phyloP scores from a whole-genome alignment of 495 filamentous ascomycete species.

The Rhypophila decipiens region DNA sequence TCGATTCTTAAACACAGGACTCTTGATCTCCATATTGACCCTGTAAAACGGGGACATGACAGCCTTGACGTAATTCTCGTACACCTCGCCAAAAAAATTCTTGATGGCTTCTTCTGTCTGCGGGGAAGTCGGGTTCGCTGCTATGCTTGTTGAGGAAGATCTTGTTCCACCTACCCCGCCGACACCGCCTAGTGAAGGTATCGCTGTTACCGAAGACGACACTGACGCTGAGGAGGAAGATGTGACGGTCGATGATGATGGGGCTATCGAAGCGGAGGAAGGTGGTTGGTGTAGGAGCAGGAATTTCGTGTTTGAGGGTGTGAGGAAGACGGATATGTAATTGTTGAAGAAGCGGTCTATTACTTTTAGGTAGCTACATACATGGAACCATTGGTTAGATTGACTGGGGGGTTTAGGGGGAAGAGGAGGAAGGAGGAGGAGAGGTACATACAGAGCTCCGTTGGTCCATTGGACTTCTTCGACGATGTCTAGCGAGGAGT shows the following conservation, averaged over 20 bases:
- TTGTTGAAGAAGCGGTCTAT: conserved; percentile 90
- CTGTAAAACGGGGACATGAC: conserved; percentile 94
- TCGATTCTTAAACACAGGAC: conserved; percentile 72
- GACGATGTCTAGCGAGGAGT: conserved; percentile 85
- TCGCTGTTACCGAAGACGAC: too few relatives aligned
- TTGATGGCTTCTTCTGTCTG: conserved; percentile 92
- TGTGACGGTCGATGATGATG: too few relatives aligned
- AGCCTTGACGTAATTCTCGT: conserved; percentile 93
- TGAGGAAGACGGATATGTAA: conserved; percentile 88
- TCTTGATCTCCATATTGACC: conserved; percentile 73
- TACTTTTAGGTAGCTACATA: conserved; percentile 80
- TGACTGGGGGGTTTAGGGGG: not conserved
- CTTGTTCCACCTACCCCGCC: too few relatives aligned
- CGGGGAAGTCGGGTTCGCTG: conserved; percentile 73
- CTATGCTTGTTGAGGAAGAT: too few relatives aligned
- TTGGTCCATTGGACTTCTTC: conserved; percentile 91
- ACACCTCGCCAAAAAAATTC: conserved; percentile 89
- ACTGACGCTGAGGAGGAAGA: too few relatives aligned
- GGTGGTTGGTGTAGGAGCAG: conserved; percentile 79
- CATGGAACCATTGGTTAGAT: not conserved
- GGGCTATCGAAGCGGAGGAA: conserved; percentile 19
- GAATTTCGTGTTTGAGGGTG: conserved; percentile 75
- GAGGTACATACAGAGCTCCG: conserved; percentile 59
- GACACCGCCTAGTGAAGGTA: too few relatives aligned
- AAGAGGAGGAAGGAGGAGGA: not conserved